Evolutionary conservation across 805 yeast species (phyloP).

Genomic region (Vanderwaltozyma yarrowii): DNA sequence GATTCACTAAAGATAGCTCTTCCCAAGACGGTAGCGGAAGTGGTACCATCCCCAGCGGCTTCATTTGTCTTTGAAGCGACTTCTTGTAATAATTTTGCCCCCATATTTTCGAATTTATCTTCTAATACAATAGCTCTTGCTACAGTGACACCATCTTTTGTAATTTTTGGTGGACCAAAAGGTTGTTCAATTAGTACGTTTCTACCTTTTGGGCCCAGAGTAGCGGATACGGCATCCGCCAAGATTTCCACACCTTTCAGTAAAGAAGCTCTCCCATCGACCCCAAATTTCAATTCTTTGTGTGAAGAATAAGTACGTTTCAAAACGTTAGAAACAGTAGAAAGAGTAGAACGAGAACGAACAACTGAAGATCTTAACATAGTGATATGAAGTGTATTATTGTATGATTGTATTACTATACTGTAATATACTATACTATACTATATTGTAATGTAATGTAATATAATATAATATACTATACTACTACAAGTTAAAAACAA

Average conservation of each 20-base stretch:
- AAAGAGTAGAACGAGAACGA: conserved; percentile 10
- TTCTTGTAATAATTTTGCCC: conserved; percentile 90
- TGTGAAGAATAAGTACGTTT: conserved; percentile 39
- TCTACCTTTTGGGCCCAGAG: conserved; percentile 97
- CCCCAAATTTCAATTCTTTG: conserved; percentile 94
- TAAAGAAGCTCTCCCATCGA: conserved; percentile 92
- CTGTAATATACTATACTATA: too few relatives aligned
- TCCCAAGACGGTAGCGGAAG: conserved; percentile 94
- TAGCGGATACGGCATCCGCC: conserved; percentile 94
- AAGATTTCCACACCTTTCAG: conserved; percentile 88
- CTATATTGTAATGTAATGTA: too few relatives aligned
- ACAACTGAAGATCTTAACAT: conserved; percentile 17
- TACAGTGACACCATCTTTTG: conserved; percentile 98
- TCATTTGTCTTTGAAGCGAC: conserved; percentile 97
- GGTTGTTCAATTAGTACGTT: conserved; percentile 94
- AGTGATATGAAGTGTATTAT: too few relatives aligned
- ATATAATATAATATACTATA: too few relatives aligned
- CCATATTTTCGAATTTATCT: conserved; percentile 93
- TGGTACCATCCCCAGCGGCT: conserved; percentile 97
- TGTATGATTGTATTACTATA: too few relatives aligned
- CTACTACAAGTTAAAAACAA: too few relatives aligned
- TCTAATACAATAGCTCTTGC: conserved; percentile 74
- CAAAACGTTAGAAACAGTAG: conserved; percentile 12
- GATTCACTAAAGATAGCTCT: conserved; percentile 92
- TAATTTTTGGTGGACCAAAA: conserved; percentile 94